Conservation (phyloP, 257 asterid genomes). For the Jaltomata sinuosa region DNA sequence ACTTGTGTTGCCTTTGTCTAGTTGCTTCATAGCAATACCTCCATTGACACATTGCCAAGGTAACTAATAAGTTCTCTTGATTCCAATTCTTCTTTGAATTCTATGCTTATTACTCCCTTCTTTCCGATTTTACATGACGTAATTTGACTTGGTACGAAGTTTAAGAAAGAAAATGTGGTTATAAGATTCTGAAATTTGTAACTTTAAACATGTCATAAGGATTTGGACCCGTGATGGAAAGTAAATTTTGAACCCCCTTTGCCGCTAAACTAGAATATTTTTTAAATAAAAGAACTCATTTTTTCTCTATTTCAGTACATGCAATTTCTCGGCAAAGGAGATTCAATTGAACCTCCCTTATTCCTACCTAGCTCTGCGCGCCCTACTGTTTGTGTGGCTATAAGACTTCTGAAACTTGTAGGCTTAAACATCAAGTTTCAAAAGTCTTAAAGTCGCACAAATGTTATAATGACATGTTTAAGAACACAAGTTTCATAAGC, state of each 20-base stretch:
- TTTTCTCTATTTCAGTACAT: neutral
- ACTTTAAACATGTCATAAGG: neutral
- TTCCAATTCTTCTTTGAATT: neutral
- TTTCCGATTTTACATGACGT: neutral
- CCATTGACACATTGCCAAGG: constrained; percentile 6
- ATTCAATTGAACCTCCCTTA: neutral
- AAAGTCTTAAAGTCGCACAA: neutral
- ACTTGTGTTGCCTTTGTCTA: neutral
- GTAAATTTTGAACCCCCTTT: neutral
- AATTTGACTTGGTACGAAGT: neutral
- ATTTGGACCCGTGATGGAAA: neutral
- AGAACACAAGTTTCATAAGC: neutral
- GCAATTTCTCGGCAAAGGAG: neutral
- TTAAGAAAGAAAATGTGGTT: neutral
- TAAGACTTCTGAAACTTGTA: neutral
- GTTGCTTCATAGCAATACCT: constrained; percentile 8
- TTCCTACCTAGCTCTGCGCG: neutral
- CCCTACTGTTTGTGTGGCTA: neutral
- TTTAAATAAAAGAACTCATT: too few species aligned
- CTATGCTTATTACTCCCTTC: neutral
- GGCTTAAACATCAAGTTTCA: neutral
- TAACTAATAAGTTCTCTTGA: neutral
- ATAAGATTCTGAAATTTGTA: neutral
- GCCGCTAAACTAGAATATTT: too few species aligned
- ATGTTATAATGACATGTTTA: neutral